phyloP scores from a whole-genome alignment of 2,329 filamentous ascomycete species.

The Trichoderma arundinaceum region DNA sequence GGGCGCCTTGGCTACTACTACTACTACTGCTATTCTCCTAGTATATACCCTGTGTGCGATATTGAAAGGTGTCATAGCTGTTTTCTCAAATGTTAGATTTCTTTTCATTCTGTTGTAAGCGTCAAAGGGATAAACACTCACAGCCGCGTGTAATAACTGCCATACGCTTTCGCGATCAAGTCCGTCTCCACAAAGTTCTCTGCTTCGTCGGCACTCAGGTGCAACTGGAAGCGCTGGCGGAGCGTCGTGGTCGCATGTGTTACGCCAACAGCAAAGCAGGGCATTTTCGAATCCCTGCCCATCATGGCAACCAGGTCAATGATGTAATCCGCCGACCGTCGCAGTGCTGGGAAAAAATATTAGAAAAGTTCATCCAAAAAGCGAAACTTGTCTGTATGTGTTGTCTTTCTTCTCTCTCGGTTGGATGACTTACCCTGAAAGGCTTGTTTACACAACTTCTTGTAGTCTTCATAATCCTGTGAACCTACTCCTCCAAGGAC shows the following conservation, averaged over 20 bases:
- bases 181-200: conserved; percentile 82
- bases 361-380: conserved; percentile 26
- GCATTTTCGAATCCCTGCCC: conserved; percentile 83
- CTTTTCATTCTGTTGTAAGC: conserved; percentile 13
- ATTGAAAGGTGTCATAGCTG: conserved; percentile 86
- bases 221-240: conserved; percentile 77
- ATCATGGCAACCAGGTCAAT: conserved; percentile 85
- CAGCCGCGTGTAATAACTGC: conserved; percentile 87
- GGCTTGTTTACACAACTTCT: conserved; percentile 78
- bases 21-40: conserved; percentile 45
- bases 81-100: background rate
- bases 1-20: background rate
- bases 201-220: conserved; percentile 81
- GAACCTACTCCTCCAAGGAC: conserved; percentile 76
- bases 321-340: conserved; percentile 78
- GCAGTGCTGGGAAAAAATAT: conserved; percentile 59
- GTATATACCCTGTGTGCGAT: conserved; percentile 86
- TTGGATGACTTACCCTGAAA: conserved; percentile 68
- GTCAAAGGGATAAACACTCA: conserved; percentile 52
- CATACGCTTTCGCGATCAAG: conserved; percentile 78
- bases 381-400: background rate
- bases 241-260: conserved; percentile 71
- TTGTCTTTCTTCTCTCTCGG: background rate
- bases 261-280: conserved; percentile 79
- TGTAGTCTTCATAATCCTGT: conserved; percentile 75